Base-by-base conservation (phyloP, 2,329 filamentous ascomycete species). In the Fusarium hostae region DNA sequence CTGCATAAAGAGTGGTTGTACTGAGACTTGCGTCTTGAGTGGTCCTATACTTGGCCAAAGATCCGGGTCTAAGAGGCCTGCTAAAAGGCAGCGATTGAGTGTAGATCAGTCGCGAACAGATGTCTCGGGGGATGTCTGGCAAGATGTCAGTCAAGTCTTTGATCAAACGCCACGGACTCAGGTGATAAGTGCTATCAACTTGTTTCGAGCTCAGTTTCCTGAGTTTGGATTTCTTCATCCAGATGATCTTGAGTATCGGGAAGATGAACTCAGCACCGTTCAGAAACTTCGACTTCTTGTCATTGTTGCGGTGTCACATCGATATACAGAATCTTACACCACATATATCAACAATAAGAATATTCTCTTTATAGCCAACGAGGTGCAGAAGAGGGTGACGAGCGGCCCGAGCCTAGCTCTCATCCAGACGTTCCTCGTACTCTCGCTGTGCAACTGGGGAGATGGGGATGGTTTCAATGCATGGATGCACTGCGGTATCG, bases 401-500 rank as follows among this genome's bases (percentile, higher is more conserved):
- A 71, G 50, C 2, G 56, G 67, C 1, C 75, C 75, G 0, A 73
- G 65, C 3, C 26, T 76, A 6, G 60, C 45, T 4, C 66, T 77
- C 1, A 71, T 76, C 3, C 73, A 77, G 11, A 68, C 73, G 0
- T 75, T 74, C 5, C 57, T 77, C 10, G 70, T 77, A 8, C 22
- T 77, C 0, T 72, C 75, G 0, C 48, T 77, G 1, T 76, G 74
- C 30, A 73, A 75, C 30, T 77, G 75, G 75, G 75, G 75, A 1
- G 72, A 77, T 3, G 73, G 75, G 0, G 73, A 77, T n/a, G 75
- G 75, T 0, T 77, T 77, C 34, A 76, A 64, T 22, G 75, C 75
- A 1, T 77, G 75, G 75, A 77, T 77, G 75, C 75, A 77, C 3
- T 73, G 68, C 0, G 75, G 75, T 0, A 74, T 77, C 24, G 75